phyloP scores from a whole-genome alignment of 257 asterid genomes.

The Lantana camara region DNA sequence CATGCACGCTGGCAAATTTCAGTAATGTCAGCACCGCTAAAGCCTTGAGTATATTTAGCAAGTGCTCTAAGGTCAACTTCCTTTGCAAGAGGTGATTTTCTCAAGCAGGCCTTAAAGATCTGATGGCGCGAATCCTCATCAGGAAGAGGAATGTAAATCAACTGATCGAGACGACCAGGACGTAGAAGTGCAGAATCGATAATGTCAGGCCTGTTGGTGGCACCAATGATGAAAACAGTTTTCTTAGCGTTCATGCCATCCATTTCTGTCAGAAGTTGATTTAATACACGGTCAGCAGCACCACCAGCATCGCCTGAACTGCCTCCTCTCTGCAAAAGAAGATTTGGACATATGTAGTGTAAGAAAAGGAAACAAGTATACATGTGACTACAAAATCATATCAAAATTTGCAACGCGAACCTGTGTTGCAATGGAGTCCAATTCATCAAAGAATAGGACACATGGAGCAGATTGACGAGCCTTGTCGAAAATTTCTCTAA shows the following conservation, averaged over 20 bases:
- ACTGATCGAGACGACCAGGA: constrained; percentile 89
- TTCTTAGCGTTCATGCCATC: constrained; percentile 94
- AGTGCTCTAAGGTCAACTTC: constrained; percentile 79
- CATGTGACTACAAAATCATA: background rate
- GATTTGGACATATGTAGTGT: background rate
- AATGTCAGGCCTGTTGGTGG: constrained; percentile 86
- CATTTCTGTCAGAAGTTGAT: constrained; percentile 92
- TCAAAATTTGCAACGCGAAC: constrained; percentile 34
- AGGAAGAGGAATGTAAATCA: constrained; percentile 89
- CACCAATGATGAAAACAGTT: constrained; percentile 88
- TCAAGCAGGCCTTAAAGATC: constrained; percentile 79
- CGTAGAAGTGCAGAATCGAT: constrained; percentile 93
- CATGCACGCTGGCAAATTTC: constrained; percentile 92
- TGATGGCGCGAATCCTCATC: constrained; percentile 84
- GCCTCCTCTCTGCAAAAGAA: constrained; percentile 77
- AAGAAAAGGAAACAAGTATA: background rate
- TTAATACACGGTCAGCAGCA: constrained; percentile 90
- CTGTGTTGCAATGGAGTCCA: constrained; percentile 97
- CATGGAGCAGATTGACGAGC: constrained; percentile 94
- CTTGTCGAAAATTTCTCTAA: constrained; percentile 86
- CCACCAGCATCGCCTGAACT: constrained; percentile 89
- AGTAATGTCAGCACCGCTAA: constrained; percentile 90
- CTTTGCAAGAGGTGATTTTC: constrained; percentile 83
- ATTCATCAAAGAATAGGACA: constrained; percentile 88
- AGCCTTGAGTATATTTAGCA: constrained; percentile 86